A percentile compares a stretch with the other conserved stretches of the same genome.
Conservation (phyloP, 345 rosid genomes). For the Syzygium aromaticum region DNA sequence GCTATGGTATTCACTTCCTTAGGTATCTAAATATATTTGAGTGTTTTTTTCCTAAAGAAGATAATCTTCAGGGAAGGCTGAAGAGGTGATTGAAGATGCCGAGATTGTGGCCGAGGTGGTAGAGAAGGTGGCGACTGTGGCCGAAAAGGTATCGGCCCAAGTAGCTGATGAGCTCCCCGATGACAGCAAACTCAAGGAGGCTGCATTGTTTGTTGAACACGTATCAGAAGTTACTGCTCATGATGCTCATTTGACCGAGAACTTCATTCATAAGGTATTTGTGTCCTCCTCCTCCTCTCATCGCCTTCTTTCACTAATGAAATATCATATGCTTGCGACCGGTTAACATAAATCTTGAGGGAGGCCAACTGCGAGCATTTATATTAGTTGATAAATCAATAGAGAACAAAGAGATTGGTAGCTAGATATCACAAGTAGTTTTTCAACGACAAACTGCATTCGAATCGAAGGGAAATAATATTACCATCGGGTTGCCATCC, state of each 20-base stretch:
- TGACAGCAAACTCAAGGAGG: constrained; percentile 39
- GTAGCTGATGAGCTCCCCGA: constrained; percentile 39
- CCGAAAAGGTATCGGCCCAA: constrained; percentile 20
- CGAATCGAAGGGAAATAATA: not conserved
- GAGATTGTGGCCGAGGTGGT: constrained; percentile 44
- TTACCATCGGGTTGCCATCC: not conserved
- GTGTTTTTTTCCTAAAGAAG: not conserved
- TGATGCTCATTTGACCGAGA: constrained; percentile 39
- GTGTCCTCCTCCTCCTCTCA: not conserved
- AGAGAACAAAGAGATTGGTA: not conserved
- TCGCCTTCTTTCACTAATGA: not conserved
- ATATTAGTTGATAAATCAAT: not conserved
- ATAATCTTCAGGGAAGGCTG: constrained; percentile 31
- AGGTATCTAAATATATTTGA: not conserved
- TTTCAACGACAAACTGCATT: not conserved
- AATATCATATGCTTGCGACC: not conserved
- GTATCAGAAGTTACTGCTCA: constrained; percentile 52
- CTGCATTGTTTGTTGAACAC: constrained; percentile 41
- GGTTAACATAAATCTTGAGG: not conserved
- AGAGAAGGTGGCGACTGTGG: constrained; percentile 35
- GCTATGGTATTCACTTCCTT: not conserved
- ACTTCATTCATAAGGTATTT: constrained; percentile 52
- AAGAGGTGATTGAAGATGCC: constrained; percentile 22
- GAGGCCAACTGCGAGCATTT: not conserved
- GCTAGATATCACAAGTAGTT: not conserved